A percentile compares a stretch with the other conserved stretches of the same genome.
These are phyloP conservation scores for Thermothielavioides terrestris DNA, from an alignment of 495 filamentous ascomycete genomes.

Conservation along the genomic window DNA sequence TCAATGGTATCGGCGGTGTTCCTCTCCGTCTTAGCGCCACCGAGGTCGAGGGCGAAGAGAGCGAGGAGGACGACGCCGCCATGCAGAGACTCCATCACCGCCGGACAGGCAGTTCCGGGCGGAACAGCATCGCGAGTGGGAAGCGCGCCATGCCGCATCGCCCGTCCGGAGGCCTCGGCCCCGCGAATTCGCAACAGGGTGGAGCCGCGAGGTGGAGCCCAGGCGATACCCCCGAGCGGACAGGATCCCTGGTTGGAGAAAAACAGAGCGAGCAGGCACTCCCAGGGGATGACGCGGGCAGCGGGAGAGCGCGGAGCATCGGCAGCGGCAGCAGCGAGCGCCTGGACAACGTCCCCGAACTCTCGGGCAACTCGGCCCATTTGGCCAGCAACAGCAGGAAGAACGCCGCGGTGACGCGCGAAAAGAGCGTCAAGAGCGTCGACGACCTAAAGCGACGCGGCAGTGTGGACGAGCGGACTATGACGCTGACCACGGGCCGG, in stretches of 20 bases:
- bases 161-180: slow-evolving; percentile 37
- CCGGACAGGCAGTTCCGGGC: slow-evolving; percentile 64
- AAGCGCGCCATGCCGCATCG: slow-evolving; percentile 49
- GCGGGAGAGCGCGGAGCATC: slow-evolving; percentile 36
- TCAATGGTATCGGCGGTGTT: slow-evolving; percentile 64
- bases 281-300: slow-evolving; percentile 34
- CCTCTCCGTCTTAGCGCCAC: slow-evolving; percentile 87
- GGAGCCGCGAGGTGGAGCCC: slow-evolving; percentile 54
- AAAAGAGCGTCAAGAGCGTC: slow-evolving; percentile 52
- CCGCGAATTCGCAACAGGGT: slow-evolving; percentile 23
- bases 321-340: slow-evolving; percentile 49
- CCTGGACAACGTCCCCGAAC: slow-evolving; percentile 41
- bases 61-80: slow-evolving; percentile 60
- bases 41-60: slow-evolving; percentile 79
- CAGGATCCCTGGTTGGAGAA: slow-evolving; percentile 37
- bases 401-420: slow-evolving; percentile 44
- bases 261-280: slow-evolving; percentile 19
- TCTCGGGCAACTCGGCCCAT: slow-evolving; percentile 27
- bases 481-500: slow-evolving; percentile 68
- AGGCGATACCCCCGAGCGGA: slow-evolving; percentile 54
- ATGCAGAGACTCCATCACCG: slow-evolving; percentile 54
- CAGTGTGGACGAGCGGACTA: slow-evolving; percentile 89
- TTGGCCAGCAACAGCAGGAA: slow-evolving; percentile 46
- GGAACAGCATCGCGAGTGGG: slow-evolving; percentile 67
- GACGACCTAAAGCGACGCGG: slow-evolving; percentile 57